phyloP scores from a whole-genome alignment of 495 filamentous ascomycete species.

The Neurospora sp. region DNA sequence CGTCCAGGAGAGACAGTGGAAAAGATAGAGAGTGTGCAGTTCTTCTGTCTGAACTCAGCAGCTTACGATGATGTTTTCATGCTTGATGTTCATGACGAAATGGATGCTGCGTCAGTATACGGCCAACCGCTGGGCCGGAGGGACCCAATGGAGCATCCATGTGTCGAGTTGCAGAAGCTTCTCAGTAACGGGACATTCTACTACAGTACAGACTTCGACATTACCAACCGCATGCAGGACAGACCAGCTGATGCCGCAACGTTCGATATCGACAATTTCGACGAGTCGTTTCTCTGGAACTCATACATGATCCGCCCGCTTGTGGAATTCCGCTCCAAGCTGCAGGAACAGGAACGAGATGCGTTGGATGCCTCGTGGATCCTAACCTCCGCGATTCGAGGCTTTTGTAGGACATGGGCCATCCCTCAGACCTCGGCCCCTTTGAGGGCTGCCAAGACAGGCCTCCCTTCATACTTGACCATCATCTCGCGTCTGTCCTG shows the following conservation, averaged over 20 bases:
- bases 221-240: slow-evolving; percentile 88
- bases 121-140: slow-evolving; percentile 48
- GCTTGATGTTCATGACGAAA: slow-evolving; percentile 41
- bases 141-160: slow-evolving; percentile 77
- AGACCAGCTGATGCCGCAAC: slow-evolving; percentile 49
- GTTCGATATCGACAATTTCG: slow-evolving; percentile 74
- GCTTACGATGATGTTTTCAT: slow-evolving; percentile 72
- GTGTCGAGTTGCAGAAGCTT: slow-evolving; percentile 78
- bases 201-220: slow-evolving; percentile 92
- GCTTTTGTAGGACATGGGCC: slow-evolving; percentile 75
- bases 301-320: slow-evolving; percentile 94
- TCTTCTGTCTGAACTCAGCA: slow-evolving; percentile 79
- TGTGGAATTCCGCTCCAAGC: slow-evolving; percentile 72
- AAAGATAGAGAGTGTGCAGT: slow-evolving; percentile 78
- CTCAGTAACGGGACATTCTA: slow-evolving; percentile 94
- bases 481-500: slow-evolving; percentile 89
- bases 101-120: slow-evolving; percentile 42
- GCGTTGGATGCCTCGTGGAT: slow-evolving; percentile 77
- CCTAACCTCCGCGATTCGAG: slow-evolving; percentile 86
- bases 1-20: slow-evolving; percentile 81
- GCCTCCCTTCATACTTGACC: slow-evolving; percentile 73
- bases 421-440: slow-evolving; percentile 53
- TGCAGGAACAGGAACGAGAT: slow-evolving; percentile 59
- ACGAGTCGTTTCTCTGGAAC: slow-evolving; percentile 92
- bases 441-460: slow-evolving; percentile 48